Conservation (phyloP, 2,329 filamentous ascomycete species). For the Diaporthe sp. region DNA sequence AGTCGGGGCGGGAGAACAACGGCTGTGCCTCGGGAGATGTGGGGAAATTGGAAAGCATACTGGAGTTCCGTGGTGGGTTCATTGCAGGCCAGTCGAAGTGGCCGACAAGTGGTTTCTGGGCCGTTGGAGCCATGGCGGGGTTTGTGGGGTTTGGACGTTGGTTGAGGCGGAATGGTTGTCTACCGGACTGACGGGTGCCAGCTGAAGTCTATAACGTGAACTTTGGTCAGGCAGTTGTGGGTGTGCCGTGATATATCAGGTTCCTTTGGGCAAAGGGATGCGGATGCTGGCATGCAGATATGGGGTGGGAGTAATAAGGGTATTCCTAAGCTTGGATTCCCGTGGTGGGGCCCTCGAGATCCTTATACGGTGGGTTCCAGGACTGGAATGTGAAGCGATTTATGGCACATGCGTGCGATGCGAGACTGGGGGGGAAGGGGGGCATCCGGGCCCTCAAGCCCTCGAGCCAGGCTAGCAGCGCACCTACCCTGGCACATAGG, state of each 20-base stretch:
- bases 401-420: constrained; percentile 1
- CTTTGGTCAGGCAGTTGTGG: neutral
- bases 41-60: neutral
- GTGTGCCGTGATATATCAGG: neutral
- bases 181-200: neutral
- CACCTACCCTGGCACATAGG: neutral
- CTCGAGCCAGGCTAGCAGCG: neutral
- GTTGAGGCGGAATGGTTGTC: neutral
- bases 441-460: neutral
- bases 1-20: neutral
- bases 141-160: neutral
- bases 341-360: neutral
- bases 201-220: neutral
- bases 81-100: constrained; percentile 10
- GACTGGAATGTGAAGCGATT: constrained; percentile 29
- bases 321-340: constrained; percentile 12
- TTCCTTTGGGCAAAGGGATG: constrained; percentile 3
- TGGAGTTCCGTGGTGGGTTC: constrained; percentile 14
- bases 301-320: constrained; percentile 3
- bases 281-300: neutral
- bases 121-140: constrained; percentile 22
- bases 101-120: constrained; percentile 33
- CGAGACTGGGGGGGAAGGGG: neutral
- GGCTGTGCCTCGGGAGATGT: neutral
- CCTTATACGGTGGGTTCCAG: constrained; percentile 24